Evolutionary conservation across 306 rosid genomes (phyloP), one percentile per base, ranked within the genome.

Genomic region (Cajanus cajan): DNA sequence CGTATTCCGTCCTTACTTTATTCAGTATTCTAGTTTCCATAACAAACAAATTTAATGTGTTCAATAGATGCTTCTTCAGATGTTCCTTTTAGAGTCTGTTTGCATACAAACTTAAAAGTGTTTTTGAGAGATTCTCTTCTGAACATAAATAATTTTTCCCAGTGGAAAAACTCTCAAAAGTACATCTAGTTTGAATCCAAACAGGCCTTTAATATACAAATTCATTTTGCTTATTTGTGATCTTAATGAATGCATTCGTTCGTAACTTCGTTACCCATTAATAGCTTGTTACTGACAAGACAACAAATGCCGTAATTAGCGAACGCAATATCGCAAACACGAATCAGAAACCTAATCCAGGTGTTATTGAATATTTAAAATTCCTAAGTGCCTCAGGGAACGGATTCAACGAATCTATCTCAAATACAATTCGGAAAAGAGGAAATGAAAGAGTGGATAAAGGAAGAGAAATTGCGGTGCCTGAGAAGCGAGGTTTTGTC

Each of bases 401-500:
- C n/a, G n/a, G n/a, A n/a, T n/a, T n/a, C n/a, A n/a, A n/a, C 64
- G 15, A 63, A 25, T n/a, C 28, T 19, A 59, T 25, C 11, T 15
- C 41, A n/a, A 61, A 8, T 12, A 50, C n/a, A 64, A 2, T n/a
- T 8, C 13, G 11, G 40, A 54, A 22, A 9, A 16, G 39, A 7
- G 18, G 44, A 80, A 77, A 7, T 51, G 71, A 36, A 44, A 21
- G 39, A 21, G 8, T 45, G 47, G 57, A 15, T 44, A 37, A 69
- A 16, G 5, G 19, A 54, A 59, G 34, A 76, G 54, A 25, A 24
- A 22, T 6, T 22, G 74, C 4, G 8, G 24, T 13, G 85, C 98
- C 90, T 93, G 94, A 36, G 94, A 90, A 77, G 70, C 81, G 62
- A 90, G 68, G 71, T 43, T 48, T 62, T 83, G 82, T 16, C 91